A percentile compares a stretch with the other conserved stretches of the same genome.
Conservation (phyloP, 2,329 filamentous ascomycete species). For the Colletotrichum karsti region DNA sequence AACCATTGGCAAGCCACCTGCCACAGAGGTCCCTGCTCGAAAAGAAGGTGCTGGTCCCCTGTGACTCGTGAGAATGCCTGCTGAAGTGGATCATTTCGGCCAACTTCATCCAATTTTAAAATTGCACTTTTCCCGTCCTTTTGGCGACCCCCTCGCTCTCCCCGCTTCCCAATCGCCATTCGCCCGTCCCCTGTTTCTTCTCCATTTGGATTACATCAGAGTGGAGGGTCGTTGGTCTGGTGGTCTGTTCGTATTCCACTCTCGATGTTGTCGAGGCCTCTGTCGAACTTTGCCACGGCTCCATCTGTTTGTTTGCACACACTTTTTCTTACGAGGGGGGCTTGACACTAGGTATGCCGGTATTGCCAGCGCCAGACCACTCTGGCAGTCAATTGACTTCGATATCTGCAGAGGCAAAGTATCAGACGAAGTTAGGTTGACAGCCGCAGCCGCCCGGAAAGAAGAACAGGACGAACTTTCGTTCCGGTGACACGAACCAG, state of each 20-base stretch:
- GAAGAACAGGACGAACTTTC: background rate
- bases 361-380: background rate
- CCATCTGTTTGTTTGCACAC: slow-evolving; percentile 8
- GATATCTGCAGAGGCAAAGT: background rate
- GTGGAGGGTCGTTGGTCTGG: slow-evolving; percentile 20
- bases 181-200: background rate
- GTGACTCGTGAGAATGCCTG: slow-evolving; percentile 15
- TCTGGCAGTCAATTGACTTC: background rate
- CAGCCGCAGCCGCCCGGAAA: background rate
- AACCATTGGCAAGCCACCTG: background rate
- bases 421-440: slow-evolving; percentile 15
- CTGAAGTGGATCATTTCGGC: slow-evolving; percentile 7
- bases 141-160: background rate
- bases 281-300: slow-evolving; percentile 16
- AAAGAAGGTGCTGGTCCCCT: background rate
- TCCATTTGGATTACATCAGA: slow-evolving; percentile 26
- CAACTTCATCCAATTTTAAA: slow-evolving; percentile 24
- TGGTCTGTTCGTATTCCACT: slow-evolving; percentile 27
- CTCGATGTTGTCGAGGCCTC: slow-evolving; percentile 13
- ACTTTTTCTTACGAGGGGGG: background rate
- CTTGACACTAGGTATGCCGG: background rate
- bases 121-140: slow-evolving; percentile 13
- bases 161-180: background rate
- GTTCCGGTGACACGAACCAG: slow-evolving; percentile 2
- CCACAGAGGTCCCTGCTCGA: background rate